phyloP scores from a whole-genome alignment of 805 yeast genomes.

The Starmera pachycereana region DNA sequence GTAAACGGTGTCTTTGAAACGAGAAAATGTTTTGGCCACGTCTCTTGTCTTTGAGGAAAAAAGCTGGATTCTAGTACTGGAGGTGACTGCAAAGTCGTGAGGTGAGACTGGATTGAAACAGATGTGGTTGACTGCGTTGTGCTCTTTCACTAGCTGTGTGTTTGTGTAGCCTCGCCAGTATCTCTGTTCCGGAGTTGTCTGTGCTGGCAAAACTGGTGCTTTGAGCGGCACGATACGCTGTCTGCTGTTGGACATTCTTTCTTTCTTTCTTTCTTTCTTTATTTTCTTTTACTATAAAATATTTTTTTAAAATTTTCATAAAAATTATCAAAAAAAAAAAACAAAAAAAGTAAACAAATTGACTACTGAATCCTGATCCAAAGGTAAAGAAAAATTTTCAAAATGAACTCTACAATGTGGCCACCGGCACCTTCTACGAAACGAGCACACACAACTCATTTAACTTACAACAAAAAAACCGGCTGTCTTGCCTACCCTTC shows the following conservation, averaged over 20 bases:
- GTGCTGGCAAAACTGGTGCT: constrained; percentile 71
- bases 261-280: not conserved
- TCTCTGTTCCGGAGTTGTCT: constrained; percentile 84
- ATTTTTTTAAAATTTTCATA: not conserved
- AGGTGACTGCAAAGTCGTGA: constrained; percentile 87
- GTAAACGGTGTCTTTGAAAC: constrained; percentile 89
- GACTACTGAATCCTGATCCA: not conserved
- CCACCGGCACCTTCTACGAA: constrained; percentile 79
- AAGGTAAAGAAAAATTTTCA: constrained; percentile 10
- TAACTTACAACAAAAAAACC: constrained; percentile 63
- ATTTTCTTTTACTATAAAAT: not conserved
- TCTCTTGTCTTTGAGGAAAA: constrained; percentile 92
- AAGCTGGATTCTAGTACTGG: constrained; percentile 84
- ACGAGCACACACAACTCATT: constrained; percentile 58
- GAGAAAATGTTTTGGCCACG: constrained; percentile 71
- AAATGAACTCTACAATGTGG: constrained; percentile 25
- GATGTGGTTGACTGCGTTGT: constrained; percentile 82
- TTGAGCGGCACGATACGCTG: constrained; percentile 56
- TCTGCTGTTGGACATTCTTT: constrained; percentile 59
- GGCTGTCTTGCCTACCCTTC: constrained; percentile 71
- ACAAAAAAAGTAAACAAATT: not conserved
- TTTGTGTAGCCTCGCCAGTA: constrained; percentile 85
- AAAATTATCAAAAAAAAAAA: not conserved
- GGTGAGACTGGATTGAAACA: constrained; percentile 80
- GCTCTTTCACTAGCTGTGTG: constrained; percentile 88